Base-by-base conservation (phyloP, 148 eudicot genomes). In the Talinum fruticosum region DNA sequence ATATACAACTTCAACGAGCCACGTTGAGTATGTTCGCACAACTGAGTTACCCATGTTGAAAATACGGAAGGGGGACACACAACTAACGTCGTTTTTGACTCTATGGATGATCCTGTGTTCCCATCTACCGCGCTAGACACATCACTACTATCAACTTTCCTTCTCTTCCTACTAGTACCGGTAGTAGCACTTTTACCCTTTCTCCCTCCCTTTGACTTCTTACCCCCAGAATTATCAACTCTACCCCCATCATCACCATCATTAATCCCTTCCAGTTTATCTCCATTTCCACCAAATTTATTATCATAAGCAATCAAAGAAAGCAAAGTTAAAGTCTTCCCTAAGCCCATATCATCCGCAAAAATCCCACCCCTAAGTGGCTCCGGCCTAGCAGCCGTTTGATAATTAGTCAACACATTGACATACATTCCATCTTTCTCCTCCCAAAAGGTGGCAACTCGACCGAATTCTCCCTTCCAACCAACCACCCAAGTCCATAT, bases 321-420 rank as follows among this genome's bases (percentile, higher is more conserved):
- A 35, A 96, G 92, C 38, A 96, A 78, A 3, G 97, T 93, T 30
- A 96, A 86, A 38, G 99, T 93, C 82, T 96, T 96, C 53, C 99
- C 99, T 83, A 96, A 83, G 30, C 99, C 99, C 99, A 96, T 96
- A 73, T 93, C 97, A 78, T 96, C 99, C 0, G 99, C 99, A 18
- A 96, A 93, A 71, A 96, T 93, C 69, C 99, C 99, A 80, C 99
- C 99, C 68, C 86, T 79, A 24, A 93, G 68, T 5, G 97, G 93
- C 69, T 93, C 93, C 0, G 99, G 99, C 36, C 88, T 82, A 21
- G 51, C 54, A 53, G 75, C 68, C 13, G 93, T 90, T 72, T 88
- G 85, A 78, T 73, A 89, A 75, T 90, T 87, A 0, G 99, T 96
- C 79, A 96, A 77, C 73, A 82, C 90, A 82, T 96, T 96, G n/a